These are phyloP conservation scores for Dittrichia graveolens DNA, from an alignment of 129 eudicot species.

Conservation along the genomic window DNA sequence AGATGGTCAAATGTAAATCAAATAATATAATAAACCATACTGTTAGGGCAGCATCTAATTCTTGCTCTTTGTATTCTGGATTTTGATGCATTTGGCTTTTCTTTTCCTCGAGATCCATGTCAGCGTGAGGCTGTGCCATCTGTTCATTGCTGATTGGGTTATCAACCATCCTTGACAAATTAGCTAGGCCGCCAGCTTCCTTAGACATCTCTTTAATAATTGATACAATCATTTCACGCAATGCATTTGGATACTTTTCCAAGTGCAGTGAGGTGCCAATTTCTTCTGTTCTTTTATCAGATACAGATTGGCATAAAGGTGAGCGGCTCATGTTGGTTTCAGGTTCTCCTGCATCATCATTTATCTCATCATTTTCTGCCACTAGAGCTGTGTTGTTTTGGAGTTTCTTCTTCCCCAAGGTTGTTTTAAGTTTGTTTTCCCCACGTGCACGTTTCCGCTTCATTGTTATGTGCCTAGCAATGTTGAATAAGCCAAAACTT, in stretches of 20 bases:
- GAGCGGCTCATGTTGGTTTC: constrained; percentile 26
- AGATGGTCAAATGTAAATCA: neutral
- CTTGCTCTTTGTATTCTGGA: constrained; percentile 55
- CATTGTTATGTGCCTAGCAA: constrained; percentile 41
- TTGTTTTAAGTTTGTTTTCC: constrained; percentile 45
- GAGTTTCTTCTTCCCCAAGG: constrained; percentile 26
- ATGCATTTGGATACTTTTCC: constrained; percentile 45
- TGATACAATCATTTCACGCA: constrained; percentile 51
- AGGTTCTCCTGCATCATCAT: constrained; percentile 41
- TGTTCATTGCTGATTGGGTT: constrained; percentile 44
- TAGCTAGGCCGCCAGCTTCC: constrained; percentile 53
- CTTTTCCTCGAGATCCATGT: constrained; percentile 42
- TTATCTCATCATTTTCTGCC: constrained; percentile 41
- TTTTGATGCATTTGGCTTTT: constrained; percentile 30
- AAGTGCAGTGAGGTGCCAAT: constrained; percentile 22
- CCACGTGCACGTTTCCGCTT: constrained; percentile 62
- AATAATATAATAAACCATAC: constrained; percentile 34
- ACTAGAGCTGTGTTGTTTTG: constrained; percentile 27
- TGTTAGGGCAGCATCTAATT: constrained; percentile 59
- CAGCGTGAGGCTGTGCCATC: constrained; percentile 38
- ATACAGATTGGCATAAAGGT: constrained; percentile 23
- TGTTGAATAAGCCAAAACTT: constrained; percentile 3
- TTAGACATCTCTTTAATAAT: constrained; percentile 38
- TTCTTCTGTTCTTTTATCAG: constrained; percentile 28
- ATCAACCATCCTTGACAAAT: constrained; percentile 52